Evolutionary conservation across 2,329 filamentous ascomycete species (phyloP).

Genomic region (Neospermospora avenae): DNA sequence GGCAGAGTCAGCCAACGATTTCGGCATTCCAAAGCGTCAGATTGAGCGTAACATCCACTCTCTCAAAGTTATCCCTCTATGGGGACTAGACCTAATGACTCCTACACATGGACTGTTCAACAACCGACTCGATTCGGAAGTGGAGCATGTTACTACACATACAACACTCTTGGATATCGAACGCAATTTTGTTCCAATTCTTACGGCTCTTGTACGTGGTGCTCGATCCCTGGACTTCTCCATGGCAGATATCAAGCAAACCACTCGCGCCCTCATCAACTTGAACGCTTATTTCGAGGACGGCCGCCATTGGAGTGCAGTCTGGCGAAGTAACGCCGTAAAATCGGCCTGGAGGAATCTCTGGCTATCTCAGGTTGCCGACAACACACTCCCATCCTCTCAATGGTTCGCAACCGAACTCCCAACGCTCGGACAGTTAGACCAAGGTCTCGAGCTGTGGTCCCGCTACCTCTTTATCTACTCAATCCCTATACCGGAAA

Average conservation of each 20-base stretch:
- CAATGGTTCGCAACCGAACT: slow-evolving; percentile 44
- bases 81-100: slow-evolving; percentile 47
- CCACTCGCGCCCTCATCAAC: slow-evolving; percentile 26
- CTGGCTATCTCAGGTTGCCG: slow-evolving; percentile 43
- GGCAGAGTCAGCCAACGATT: slow-evolving; percentile 48
- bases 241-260: slow-evolving; percentile 45
- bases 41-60: slow-evolving; percentile 48
- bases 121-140: slow-evolving; percentile 47
- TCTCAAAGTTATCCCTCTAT: slow-evolving; percentile 46
- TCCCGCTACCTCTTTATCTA: slow-evolving; percentile 45
- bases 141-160: slow-evolving; percentile 35
- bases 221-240: slow-evolving; percentile 45
- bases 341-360: slow-evolving; percentile 44
- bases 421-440: slow-evolving; percentile 10
- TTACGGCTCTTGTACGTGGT: slow-evolving; percentile 47
- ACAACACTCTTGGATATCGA: slow-evolving; percentile 41
- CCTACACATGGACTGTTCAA: slow-evolving; percentile 47
- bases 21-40: slow-evolving; percentile 47
- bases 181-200: slow-evolving; percentile 49
- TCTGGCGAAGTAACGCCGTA: slow-evolving; percentile 44
- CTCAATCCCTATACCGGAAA: slow-evolving; percentile 42
- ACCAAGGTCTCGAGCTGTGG: slow-evolving; percentile 15
- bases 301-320: slow-evolving; percentile 43
- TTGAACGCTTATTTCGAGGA: slow-evolving; percentile 37
- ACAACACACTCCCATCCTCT: slow-evolving; percentile 40